Evolutionary conservation across 495 filamentous ascomycete genomes (phyloP), one percentile per base, ranked within the genome.

Genomic region (Aspergillus sparsus): DNA sequence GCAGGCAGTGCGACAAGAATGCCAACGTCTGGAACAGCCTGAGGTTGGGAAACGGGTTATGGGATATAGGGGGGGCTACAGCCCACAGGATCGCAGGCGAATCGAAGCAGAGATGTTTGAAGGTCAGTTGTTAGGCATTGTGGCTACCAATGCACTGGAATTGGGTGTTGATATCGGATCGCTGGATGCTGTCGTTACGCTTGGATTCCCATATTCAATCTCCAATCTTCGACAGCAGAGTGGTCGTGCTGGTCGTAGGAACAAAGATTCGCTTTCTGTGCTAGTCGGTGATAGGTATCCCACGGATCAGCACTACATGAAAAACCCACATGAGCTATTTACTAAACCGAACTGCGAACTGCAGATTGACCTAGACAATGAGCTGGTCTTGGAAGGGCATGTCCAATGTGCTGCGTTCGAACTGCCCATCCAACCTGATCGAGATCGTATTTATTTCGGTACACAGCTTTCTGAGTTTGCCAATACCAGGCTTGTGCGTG

Each of bases 81-180:
- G 92, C 10, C 87, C 94, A 11, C 93, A 97, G 76, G 94, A 99
- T 68, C 83, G 94, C 41, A 84, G 95, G 21, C 78, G 80, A 49
- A 98, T 99, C 49, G 94, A 99, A 73, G 87, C 81, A 36, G 94
- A 98, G 67, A 97, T 99, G 94, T 98, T 98, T 63, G 91, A 96
- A 50, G 94, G 94, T 0, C 91, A 92, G 65, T 77, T 99, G 6
- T 80, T 98, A 68, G 95, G 94, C 5, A 94, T 99, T 57, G 83
- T 99, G 8, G 94, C 93, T 7, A 99, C 94, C 2, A 96, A 86
- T 57, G 94, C 94, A 7, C 78, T 99, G 7, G 94, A 98, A 70
- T 74, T 99, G 1, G 94, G 94, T 12, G 89, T 99, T 42, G 94
- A 99, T 71, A 98, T 99, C 65, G 94, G 95, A 11, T 92, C 87